Evolutionary conservation across 2,329 filamentous ascomycete genomes (phyloP).

Genomic region (Rachicladosporium sp.): DNA sequence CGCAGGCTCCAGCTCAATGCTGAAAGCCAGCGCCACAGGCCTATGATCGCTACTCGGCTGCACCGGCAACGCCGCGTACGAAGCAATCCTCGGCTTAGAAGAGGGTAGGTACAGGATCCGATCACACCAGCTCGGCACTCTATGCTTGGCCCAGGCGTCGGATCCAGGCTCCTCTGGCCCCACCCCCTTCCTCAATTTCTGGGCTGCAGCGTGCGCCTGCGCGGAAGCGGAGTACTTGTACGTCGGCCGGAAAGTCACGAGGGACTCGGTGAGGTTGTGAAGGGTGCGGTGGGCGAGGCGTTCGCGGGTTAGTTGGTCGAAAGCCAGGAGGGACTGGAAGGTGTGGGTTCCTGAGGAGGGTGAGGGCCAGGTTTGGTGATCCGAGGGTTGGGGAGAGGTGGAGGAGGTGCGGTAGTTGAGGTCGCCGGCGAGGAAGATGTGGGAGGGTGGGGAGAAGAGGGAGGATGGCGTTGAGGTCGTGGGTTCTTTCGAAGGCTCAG

Average conservation of each 20-base stretch:
- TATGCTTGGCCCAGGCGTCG: slow-evolving; percentile 57
- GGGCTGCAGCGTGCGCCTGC: slow-evolving; percentile 17
- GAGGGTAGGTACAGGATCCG: slow-evolving; percentile 60
- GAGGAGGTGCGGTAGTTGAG: slow-evolving; percentile 85
- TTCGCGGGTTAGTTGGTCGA: slow-evolving; percentile 72
- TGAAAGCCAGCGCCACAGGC: slow-evolving; percentile 60
- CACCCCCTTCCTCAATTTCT: neutral
- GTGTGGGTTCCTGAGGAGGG: slow-evolving; percentile 41
- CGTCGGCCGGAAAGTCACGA: slow-evolving; percentile 73
- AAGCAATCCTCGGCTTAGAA: slow-evolving; percentile 39
- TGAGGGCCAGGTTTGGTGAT: slow-evolving; percentile 50
- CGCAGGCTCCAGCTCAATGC: slow-evolving; percentile 36
- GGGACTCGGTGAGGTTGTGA: slow-evolving; percentile 64
- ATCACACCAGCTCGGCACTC: slow-evolving; percentile 91
- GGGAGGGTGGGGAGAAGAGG: slow-evolving; percentile 62
- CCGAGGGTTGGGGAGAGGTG: slow-evolving; percentile 46
- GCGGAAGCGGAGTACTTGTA: slow-evolving; percentile 65
- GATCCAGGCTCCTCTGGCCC: neutral
- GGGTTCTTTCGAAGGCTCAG: neutral
- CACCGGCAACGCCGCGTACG: slow-evolving; percentile 65
- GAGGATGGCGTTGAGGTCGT: slow-evolving; percentile 1
- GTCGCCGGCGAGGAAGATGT: slow-evolving; percentile 82
- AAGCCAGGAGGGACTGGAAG: slow-evolving; percentile 53
- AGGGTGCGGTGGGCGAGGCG: slow-evolving; percentile 55
- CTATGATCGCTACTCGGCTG: slow-evolving; percentile 80